Percentiles rank a stretch among this genome's conserved stretches.
phyloP scores from a whole-genome alignment of 2,329 filamentous ascomycete species.

The Dactylellina cionopaga region DNA sequence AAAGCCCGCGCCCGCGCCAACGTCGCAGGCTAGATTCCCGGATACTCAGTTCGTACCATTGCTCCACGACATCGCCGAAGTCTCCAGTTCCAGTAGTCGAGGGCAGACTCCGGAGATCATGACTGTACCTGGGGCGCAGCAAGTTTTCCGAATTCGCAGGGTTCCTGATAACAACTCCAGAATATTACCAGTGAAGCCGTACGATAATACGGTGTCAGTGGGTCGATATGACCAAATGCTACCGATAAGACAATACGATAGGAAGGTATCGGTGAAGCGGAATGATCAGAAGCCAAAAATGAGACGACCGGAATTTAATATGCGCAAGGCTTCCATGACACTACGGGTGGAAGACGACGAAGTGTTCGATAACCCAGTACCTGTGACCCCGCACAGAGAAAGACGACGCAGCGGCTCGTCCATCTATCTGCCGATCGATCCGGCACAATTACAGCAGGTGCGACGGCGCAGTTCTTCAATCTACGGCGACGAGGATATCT shows the following conservation, averaged over 20 bases:
- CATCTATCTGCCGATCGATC: slow-evolving; percentile 8
- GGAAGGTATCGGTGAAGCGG: too few relatives aligned
- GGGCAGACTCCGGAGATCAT: slow-evolving; percentile 10
- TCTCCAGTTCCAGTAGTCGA: slow-evolving; percentile 30
- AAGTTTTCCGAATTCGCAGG: slow-evolving; percentile 9
- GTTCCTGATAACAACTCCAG: neutral
- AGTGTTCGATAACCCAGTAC: slow-evolving; percentile 26
- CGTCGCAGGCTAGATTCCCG: neutral
- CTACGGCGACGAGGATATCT: slow-evolving; percentile 12
- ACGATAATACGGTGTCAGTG: too few relatives aligned
- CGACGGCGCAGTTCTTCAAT: slow-evolving; percentile 3
- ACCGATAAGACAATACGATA: too few relatives aligned
- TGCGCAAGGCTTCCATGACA: slow-evolving; percentile 21
- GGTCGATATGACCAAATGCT: too few relatives aligned
- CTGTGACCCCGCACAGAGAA: slow-evolving; percentile 21
- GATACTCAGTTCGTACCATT: slow-evolving; percentile 15
- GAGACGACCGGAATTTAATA: neutral
- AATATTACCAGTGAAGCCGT: too few relatives aligned
- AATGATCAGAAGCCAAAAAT: slow-evolving; percentile 22
- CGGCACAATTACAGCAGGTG: neutral
- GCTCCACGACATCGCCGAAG: slow-evolving; percentile 38
- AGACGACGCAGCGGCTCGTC: slow-evolving; percentile 25
- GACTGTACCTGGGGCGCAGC: slow-evolving; percentile 2
- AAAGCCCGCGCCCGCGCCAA: neutral
- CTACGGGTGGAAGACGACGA: slow-evolving; percentile 31